These are phyloP conservation scores for Fragilariopsis cylindrus DNA, from an alignment of 108 stramenopile species.

Conservation along the genomic window DNA sequence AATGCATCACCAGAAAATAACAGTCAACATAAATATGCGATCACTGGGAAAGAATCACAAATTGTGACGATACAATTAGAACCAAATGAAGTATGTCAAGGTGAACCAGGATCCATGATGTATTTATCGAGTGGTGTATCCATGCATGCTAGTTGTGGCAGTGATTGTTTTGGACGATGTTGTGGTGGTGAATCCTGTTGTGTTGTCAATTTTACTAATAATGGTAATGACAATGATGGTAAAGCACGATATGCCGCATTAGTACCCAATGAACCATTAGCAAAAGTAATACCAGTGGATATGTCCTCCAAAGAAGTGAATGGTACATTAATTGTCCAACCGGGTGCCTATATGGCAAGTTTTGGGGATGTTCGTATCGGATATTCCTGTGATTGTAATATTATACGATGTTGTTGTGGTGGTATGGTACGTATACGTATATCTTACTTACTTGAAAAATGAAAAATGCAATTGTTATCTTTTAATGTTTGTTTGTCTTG, in stretches of 20 bases:
- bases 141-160: conserved; percentile 31
- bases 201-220: conserved; percentile 47
- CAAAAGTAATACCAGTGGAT: conserved; percentile 60
- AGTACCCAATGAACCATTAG: conserved; percentile 50
- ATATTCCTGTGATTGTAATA: conserved; percentile 48
- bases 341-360: conserved; percentile 55
- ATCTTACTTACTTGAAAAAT: too few species aligned
- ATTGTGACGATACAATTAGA: conserved; percentile 38
- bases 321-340: conserved; percentile 43
- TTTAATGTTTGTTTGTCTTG: not conserved
- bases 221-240: not conserved
- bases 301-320: conserved; percentile 30
- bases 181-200: conserved; percentile 48
- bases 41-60: conserved; percentile 27
- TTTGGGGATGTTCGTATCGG: conserved; percentile 47
- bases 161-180: conserved; percentile 39
- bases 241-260: conserved; percentile 34
- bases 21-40: not conserved
- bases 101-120: conserved; percentile 68
- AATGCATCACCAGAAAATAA: conserved; percentile 37
- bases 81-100: conserved; percentile 40
- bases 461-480: not conserved
- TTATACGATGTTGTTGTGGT: conserved; percentile 54
- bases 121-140: conserved; percentile 35
- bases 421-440: conserved; percentile 27